phyloP scores from a whole-genome alignment of 2,329 filamentous ascomycete genomes.

The Trichoderma breve region DNA sequence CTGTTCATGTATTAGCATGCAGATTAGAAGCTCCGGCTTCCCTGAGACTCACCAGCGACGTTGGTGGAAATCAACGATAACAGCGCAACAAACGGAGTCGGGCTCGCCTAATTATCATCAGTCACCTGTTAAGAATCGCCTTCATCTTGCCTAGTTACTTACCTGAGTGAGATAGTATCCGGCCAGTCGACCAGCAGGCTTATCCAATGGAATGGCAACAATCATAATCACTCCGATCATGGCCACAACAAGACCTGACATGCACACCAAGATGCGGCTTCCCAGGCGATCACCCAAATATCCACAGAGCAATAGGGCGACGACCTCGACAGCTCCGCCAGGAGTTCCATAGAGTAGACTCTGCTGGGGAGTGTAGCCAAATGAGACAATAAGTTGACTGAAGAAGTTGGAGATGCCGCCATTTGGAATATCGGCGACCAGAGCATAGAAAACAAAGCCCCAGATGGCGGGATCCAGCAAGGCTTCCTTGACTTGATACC shows the following conservation, averaged over 20 bases:
- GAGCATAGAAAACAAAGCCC: constrained; percentile 15
- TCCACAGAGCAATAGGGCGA: constrained; percentile 54
- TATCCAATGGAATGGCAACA: constrained; percentile 35
- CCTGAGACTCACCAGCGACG: constrained; percentile 33
- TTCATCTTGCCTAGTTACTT: constrained; percentile 30
- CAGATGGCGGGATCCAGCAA: constrained; percentile 15
- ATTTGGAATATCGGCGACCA: constrained; percentile 20
- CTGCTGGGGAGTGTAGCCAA: constrained; percentile 63
- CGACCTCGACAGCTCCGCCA: constrained; percentile 62
- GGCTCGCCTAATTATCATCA: background rate
- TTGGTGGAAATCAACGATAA: constrained; percentile 29
- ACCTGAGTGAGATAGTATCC: constrained; percentile 57
- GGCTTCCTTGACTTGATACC: constrained; percentile 51
- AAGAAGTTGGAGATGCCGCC: constrained; percentile 35
- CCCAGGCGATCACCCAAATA: constrained; percentile 21
- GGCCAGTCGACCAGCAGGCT: constrained; percentile 50
- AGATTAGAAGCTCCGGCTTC: no score
- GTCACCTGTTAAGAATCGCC: background rate
- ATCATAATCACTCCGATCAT: constrained; percentile 36
- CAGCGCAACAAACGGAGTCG: constrained; percentile 41
- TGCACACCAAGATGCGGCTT: constrained; percentile 19
- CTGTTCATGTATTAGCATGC: constrained; percentile 25
- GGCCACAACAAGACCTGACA: constrained; percentile 26
- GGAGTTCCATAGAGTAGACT: constrained; percentile 65
- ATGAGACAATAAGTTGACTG: constrained; percentile 46